phyloP scores from a whole-genome alignment of 257 asterid genomes.

The Solanum raphanifolium region DNA sequence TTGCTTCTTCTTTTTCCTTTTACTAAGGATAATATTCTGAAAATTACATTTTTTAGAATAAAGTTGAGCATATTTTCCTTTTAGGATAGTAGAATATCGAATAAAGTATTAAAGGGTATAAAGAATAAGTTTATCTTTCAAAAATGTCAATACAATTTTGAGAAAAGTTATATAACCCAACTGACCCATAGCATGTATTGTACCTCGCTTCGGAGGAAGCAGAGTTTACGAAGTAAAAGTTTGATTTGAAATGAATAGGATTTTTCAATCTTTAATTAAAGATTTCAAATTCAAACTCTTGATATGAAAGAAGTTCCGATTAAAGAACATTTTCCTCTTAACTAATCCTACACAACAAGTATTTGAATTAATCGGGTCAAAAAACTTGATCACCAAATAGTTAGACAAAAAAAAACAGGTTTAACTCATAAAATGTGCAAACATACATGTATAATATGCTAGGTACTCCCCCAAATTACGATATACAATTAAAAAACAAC shows the following conservation, averaged over 20 bases:
- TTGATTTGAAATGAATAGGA: neutral
- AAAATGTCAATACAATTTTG: neutral
- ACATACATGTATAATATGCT: neutral
- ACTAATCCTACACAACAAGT: too few relatives aligned
- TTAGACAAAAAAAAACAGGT: neutral
- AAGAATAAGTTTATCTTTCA: neutral
- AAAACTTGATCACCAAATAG: neutral
- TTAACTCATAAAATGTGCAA: neutral
- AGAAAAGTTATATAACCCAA: neutral
- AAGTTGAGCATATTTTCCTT: neutral
- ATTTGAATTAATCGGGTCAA: neutral
- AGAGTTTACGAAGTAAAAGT: neutral
- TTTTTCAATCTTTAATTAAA: neutral
- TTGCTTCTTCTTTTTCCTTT: neutral
- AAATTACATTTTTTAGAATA: neutral
- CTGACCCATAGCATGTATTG: neutral
- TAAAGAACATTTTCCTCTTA: neutral
- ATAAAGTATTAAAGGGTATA: neutral
- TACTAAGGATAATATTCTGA: neutral
- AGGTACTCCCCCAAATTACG: neutral
- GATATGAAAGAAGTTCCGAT: fast-evolving
- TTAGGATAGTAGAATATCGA: neutral
- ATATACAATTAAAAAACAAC: neutral
- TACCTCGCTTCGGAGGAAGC: neutral
- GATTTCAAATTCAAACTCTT: neutral